phyloP scores from a whole-genome alignment of 768 basidiomycete species.

The Leccinum boreale region DNA sequence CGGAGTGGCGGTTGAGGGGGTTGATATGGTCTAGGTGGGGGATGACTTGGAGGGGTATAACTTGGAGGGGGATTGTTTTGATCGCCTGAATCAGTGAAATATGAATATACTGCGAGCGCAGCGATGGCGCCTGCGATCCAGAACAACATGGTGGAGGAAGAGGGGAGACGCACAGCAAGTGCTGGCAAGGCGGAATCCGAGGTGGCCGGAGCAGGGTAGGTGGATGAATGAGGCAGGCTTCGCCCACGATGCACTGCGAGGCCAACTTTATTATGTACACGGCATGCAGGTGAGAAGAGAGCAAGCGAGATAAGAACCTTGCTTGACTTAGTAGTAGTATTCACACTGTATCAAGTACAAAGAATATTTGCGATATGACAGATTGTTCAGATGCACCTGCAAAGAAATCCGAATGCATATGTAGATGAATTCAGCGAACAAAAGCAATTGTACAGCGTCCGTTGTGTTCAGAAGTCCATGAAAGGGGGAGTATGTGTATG shows the following conservation, averaged over 20 bases:
- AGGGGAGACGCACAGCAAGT: not conserved
- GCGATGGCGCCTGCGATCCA: slow-evolving; percentile 8
- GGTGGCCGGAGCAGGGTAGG: not conserved
- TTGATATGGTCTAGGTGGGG: not conserved
- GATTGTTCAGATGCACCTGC: slow-evolving; percentile 1
- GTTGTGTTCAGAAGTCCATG: slow-evolving; percentile 13
- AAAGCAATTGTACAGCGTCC: slow-evolving; percentile 8
- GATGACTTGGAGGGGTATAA: not conserved
- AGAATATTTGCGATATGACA: slow-evolving; percentile 2
- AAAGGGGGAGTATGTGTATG: not conserved
- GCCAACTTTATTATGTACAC: not conserved
- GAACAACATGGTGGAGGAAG: slow-evolving; percentile 11
- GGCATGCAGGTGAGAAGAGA: not conserved
- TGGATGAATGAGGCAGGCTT: not conserved
- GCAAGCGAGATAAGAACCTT: not conserved
- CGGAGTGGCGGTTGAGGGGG: not conserved
- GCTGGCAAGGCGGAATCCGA: not conserved
- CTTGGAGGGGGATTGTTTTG: slow-evolving; percentile 1
- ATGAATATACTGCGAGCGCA: slow-evolving; percentile 6
- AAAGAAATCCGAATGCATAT: not conserved
- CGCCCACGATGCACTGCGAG: not conserved
- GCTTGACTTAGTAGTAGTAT: not conserved
- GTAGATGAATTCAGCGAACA: slow-evolving; percentile 1
- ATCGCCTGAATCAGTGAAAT: slow-evolving; percentile 3
- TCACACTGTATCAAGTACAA: slow-evolving; percentile 9